A percentile compares a stretch with the other conserved stretches of the same genome.
These are phyloP conservation scores for Aureobasidium sp. DNA, from an alignment of 2,329 filamentous ascomycete genomes.

Conservation along the genomic window DNA sequence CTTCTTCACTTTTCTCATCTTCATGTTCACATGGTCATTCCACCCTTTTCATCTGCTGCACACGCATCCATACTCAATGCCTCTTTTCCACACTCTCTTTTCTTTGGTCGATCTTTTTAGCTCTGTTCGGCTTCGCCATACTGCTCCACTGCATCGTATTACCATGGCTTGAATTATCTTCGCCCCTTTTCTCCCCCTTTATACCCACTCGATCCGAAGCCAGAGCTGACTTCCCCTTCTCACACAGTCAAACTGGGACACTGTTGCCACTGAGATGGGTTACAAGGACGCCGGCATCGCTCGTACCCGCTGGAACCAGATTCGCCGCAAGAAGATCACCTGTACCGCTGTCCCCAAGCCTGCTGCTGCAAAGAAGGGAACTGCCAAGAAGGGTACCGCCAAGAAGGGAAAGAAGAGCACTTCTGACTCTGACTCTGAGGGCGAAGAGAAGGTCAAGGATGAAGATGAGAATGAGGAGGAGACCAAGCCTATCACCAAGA, in stretches of 20 bases:
- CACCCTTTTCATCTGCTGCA: neutral
- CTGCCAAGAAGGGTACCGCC: neutral
- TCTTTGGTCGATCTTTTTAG: no score
- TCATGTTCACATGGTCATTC: neutral
- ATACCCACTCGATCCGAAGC: neutral
- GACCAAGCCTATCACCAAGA: neutral
- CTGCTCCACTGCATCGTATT: no score
- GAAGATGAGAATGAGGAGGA: conserved; percentile 10
- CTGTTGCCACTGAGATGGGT: conserved; percentile 27
- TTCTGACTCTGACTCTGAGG: neutral
- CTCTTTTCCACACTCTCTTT: neutral
- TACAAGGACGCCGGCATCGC: conserved; percentile 31
- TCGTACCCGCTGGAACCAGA: conserved; percentile 30
- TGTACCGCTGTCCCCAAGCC: conserved; percentile 17
- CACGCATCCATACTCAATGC: no score
- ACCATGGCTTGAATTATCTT: no score
- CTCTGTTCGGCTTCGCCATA: no score
- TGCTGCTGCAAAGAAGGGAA: conserved; percentile 5
- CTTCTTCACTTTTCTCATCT: neutral
- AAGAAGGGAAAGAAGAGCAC: conserved; percentile 19
- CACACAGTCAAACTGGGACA: conserved; percentile 29
- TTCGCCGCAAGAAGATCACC: conserved; percentile 31
- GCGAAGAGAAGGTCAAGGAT: conserved; percentile 9
- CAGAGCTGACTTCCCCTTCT: neutral
- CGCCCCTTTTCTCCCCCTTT: neutral